phyloP scores from a whole-genome alignment of 805 yeast genomes.

The Sungouiozyma intestinalis region DNA sequence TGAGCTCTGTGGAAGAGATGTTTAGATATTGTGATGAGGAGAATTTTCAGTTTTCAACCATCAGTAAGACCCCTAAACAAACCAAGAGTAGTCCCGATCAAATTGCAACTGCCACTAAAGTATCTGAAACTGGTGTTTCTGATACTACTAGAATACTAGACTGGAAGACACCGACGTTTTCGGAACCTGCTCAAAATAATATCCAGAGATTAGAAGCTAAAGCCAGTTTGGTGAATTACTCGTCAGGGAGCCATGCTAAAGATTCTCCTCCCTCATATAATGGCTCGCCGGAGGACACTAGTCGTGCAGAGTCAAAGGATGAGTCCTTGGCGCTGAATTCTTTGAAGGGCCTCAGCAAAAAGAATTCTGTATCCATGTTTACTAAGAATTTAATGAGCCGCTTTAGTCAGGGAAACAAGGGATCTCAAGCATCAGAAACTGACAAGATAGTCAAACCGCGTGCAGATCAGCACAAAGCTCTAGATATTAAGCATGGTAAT shows the following conservation, averaged over 20 bases:
- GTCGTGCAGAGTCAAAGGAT: constrained; percentile 2
- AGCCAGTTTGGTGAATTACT: constrained; percentile 10
- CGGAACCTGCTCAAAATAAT: constrained; percentile 17
- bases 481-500: neutral
- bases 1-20: constrained; percentile 40
- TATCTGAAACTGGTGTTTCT: neutral
- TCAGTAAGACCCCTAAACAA: neutral
- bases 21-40: constrained; percentile 61
- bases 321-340: constrained; percentile 20
- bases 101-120: neutral
- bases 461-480: neutral
- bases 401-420: constrained; percentile 4
- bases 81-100: neutral
- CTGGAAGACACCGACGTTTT: constrained; percentile 22
- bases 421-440: neutral
- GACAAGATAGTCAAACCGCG: neutral
- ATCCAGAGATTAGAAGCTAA: constrained; percentile 18
- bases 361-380: constrained; percentile 15
- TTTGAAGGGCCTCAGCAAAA: constrained; percentile 17
- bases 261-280: neutral
- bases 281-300: constrained; percentile 2
- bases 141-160: constrained; percentile 5
- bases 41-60: constrained; percentile 32
- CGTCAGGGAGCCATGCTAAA: constrained; percentile 2
- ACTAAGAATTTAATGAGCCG: constrained; percentile 18